A percentile compares a stretch with the other conserved stretches of the same genome.
Conservation (phyloP, 2,329 filamentous ascomycete genomes). For the Colletotrichum sp. region DNA sequence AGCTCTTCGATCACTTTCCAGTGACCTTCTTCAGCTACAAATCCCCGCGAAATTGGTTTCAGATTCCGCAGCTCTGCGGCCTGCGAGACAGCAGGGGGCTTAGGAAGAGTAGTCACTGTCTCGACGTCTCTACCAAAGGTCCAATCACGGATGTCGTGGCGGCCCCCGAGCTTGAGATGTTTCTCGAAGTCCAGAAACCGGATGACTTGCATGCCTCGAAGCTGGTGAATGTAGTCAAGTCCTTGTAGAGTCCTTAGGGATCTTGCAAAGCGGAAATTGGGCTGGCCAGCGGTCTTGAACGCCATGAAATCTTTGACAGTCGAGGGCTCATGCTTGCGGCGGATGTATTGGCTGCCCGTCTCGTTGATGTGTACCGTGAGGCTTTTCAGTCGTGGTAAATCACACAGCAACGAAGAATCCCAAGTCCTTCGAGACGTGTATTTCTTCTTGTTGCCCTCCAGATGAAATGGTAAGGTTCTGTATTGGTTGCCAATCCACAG, state of each 20-base stretch:
- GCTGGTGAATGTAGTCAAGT: slow-evolving; percentile 44
- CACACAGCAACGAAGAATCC: slow-evolving; percentile 36
- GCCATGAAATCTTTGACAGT: slow-evolving; percentile 26
- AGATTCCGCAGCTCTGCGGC: slow-evolving; percentile 29
- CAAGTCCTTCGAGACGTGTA: slow-evolving; percentile 43
- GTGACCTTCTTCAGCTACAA: not conserved
- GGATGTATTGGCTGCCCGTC: slow-evolving; percentile 28
- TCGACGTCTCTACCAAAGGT: slow-evolving; percentile 36
- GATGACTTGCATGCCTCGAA: slow-evolving; percentile 47
- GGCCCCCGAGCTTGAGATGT: not conserved
- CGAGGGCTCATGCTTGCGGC: slow-evolving; percentile 40
- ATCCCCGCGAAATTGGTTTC: not conserved
- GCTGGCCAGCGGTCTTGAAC: slow-evolving; percentile 37
- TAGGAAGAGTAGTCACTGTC: slow-evolving; percentile 25
- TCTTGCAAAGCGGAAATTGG: slow-evolving; percentile 41
- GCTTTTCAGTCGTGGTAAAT: slow-evolving; percentile 43
- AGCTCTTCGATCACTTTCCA: not conserved
- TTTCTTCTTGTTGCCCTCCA: slow-evolving; percentile 3
- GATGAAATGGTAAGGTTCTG: slow-evolving; percentile 23
- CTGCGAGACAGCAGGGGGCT: slow-evolving; percentile 14
- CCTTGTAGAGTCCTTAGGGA: slow-evolving; percentile 47
- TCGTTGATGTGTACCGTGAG: slow-evolving; percentile 47
- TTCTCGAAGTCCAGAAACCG: slow-evolving; percentile 44
- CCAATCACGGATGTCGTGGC: slow-evolving; percentile 31
- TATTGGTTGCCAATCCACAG: slow-evolving; percentile 43